Conservation (phyloP, 495 filamentous ascomycete species). For the Aspergillus steynii region DNA sequence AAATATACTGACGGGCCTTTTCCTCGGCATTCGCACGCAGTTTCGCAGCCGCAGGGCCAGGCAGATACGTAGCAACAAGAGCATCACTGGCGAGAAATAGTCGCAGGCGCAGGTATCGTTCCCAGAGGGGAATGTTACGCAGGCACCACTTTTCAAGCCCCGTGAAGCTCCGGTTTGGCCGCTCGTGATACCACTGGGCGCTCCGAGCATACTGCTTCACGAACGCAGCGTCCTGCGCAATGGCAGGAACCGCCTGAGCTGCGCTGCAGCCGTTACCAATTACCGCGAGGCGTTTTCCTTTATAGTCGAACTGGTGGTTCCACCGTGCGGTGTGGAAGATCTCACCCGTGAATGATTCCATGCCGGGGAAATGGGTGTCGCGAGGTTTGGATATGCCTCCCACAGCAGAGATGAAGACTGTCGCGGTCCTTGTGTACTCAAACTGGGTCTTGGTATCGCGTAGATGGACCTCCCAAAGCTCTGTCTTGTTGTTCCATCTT, state of each 20-base stretch:
- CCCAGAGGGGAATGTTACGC: slow-evolving; percentile 31
- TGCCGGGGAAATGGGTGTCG: slow-evolving; percentile 33
- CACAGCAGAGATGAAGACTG: slow-evolving; percentile 49
- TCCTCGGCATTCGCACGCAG: background rate
- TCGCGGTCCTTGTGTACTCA: slow-evolving; percentile 16
- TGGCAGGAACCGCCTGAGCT: slow-evolving; percentile 35
- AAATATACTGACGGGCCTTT: slow-evolving; percentile 25
- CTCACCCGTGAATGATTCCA: slow-evolving; percentile 42
- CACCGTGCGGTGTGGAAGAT: slow-evolving; percentile 53
- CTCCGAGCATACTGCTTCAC: slow-evolving; percentile 56
- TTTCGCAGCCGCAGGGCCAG: background rate
- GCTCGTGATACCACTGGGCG: slow-evolving; percentile 46
- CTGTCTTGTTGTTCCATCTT: slow-evolving; percentile 23
- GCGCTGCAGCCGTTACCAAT: slow-evolving; percentile 54
- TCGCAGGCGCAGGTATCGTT: background rate
- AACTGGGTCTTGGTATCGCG: slow-evolving; percentile 22
- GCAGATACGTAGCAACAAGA: background rate
- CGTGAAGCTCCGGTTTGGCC: slow-evolving; percentile 31
- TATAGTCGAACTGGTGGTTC: slow-evolving; percentile 35
- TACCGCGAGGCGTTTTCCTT: slow-evolving; percentile 45
- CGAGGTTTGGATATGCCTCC: slow-evolving; percentile 49
- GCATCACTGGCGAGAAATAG: background rate
- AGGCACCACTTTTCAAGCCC: slow-evolving; percentile 32
- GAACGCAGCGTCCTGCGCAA: slow-evolving; percentile 42
- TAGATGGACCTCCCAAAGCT: slow-evolving; percentile 29